Conservation (phyloP, 2,329 filamentous ascomycete species). For the Alternaria brassicicola region DNA sequence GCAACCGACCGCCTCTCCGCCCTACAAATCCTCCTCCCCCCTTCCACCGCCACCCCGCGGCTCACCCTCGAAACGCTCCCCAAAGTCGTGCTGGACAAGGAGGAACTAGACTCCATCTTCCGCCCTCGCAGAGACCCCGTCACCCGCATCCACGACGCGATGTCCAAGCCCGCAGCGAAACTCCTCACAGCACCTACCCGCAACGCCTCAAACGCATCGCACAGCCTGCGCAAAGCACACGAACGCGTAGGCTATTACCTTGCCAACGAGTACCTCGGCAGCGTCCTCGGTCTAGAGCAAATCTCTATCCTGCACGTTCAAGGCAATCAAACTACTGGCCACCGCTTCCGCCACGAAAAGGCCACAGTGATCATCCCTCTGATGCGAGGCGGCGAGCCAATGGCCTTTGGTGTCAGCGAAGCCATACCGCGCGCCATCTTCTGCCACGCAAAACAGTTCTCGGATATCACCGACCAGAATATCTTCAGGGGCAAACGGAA, state of each 20-base stretch:
- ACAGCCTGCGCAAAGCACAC: conserved; percentile 58
- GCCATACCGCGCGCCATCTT: conserved; percentile 61
- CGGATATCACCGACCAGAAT: conserved; percentile 50
- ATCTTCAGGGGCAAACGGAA: conserved; percentile 51
- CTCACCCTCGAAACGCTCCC: conserved; percentile 55
- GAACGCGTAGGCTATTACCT: conserved; percentile 59
- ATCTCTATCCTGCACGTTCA: conserved; percentile 54
- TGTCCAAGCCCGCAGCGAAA: conserved; percentile 53
- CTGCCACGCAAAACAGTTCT: conserved; percentile 52
- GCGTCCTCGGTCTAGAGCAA: conserved; percentile 58
- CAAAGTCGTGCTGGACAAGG: conserved; percentile 31
- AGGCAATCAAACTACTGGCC: background rate
- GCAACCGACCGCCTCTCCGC: conserved; percentile 49
- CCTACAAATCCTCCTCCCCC: conserved; percentile 58
- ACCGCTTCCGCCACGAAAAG: conserved; percentile 52
- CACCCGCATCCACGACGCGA: conserved; percentile 50
- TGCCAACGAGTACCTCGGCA: conserved; percentile 55
- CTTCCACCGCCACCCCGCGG: conserved; percentile 48
- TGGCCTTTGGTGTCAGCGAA: conserved; percentile 64
- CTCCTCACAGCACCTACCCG: conserved; percentile 62
- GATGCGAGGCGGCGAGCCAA: conserved; percentile 69
- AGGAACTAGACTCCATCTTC: conserved; percentile 4
- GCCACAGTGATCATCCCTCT: conserved; percentile 62
- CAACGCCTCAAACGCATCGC: conserved; percentile 56
- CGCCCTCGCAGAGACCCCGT: conserved; percentile 18